Base-by-base conservation (phyloP, 345 rosid species). In the Pistacia integerrima region DNA sequence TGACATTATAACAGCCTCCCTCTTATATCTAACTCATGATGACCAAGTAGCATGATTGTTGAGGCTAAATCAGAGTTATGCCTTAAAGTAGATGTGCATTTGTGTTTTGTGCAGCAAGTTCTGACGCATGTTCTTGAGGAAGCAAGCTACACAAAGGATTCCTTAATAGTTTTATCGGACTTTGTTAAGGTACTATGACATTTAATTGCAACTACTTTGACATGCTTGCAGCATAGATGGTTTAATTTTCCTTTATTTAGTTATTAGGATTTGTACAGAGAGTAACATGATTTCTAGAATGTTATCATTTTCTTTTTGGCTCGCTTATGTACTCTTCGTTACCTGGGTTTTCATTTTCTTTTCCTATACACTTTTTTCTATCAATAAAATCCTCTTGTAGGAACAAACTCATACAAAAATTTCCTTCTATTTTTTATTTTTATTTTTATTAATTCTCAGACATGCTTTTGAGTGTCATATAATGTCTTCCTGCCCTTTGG, bases 101-200 rank as follows among this genome's bases (percentile, higher is more conserved):
- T 73, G 33, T 85, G 69, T 78, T 79, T 81, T 78, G 62, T 68
- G 74, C 87, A 92, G 97, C 85, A 85, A 90, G 98, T 92, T 70
- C 82, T 94, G 75, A 85, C 82, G 49, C 88, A 77, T 69, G 93
- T 94, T 60, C 84, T 94, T n/a, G 87, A 85, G 67, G 98, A 92
- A 83, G 93, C 92, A 48, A 96, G 97, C 74, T 90, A 87, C 85
- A 69, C 83, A 0, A 89, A 83, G 74, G 91, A 90, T 77, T 89
- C 91, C 18, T 79, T 74, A 58, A 72, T 92, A 77, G 81, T 83
- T 11, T 78, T 90, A 28, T 81, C 88, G 8, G 96, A 94, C 84
- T 94, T 92, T 78, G 62, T 86, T 11, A 90, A 90, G 97, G 98
- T 92, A 81, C 18, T 30, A 9, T 74, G 13, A 54, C 3, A 14